phyloP scores from a whole-genome alignment of 1,284 basidiomycete species.

The Rhodotorula mucilaginosa region DNA sequence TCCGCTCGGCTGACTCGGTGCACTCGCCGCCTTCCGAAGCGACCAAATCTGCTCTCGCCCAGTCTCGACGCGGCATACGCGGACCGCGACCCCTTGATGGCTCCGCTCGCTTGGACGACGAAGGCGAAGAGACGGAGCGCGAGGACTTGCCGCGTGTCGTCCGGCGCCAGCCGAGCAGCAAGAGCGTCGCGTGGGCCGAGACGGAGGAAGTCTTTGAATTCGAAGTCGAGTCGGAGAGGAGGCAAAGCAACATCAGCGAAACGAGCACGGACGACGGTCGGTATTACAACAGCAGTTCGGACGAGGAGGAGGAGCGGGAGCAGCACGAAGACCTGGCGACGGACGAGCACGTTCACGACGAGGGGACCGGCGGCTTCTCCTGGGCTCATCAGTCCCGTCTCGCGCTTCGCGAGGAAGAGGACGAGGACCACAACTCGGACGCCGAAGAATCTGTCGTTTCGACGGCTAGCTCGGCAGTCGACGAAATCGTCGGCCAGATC shows the following conservation, averaged over 20 bases:
- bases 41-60: slow-evolving; percentile 11
- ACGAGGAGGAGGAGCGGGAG: slow-evolving; percentile 15
- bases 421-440: slow-evolving; percentile 19
- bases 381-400: slow-evolving; percentile 6
- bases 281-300: slow-evolving; percentile 3
- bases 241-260: slow-evolving; percentile 33
- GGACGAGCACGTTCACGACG: slow-evolving; percentile 7
- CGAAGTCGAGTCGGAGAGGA: slow-evolving; percentile 36
- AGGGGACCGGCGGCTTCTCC: slow-evolving; percentile 34
- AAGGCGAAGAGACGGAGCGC: slow-evolving; percentile 22
- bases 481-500: slow-evolving; percentile 38
- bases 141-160: slow-evolving; percentile 18
- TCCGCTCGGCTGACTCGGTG: neutral
- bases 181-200: slow-evolving; percentile 42
- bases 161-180: slow-evolving; percentile 34
- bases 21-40: slow-evolving; percentile 1
- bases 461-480: slow-evolving; percentile 26
- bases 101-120: neutral
- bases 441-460: slow-evolving; percentile 29
- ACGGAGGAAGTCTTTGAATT: slow-evolving; percentile 43
- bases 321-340: slow-evolving; percentile 8
- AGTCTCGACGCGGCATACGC: slow-evolving; percentile 23
- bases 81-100: slow-evolving; percentile 24
- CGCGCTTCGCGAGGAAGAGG: slow-evolving; percentile 12
- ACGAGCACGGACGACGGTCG: slow-evolving; percentile 27